Evolutionary conservation across 1,284 basidiomycete species (phyloP), one percentile per base, ranked within the genome.

Genomic region (Coriolopsis trogii): DNA sequence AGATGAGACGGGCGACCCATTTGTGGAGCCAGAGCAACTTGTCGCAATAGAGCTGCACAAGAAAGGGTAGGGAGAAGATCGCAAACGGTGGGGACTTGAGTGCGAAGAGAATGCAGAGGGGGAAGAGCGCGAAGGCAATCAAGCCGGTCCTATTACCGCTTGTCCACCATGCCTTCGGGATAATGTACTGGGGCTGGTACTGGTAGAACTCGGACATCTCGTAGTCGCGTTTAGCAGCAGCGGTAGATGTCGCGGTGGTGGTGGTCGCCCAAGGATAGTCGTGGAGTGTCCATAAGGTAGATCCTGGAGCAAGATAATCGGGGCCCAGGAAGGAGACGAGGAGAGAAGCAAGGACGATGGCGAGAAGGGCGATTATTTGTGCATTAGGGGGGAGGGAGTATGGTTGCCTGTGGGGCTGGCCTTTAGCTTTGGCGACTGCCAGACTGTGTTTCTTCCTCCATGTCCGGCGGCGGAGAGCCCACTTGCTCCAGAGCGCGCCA

Each of bases 1-100:
- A 95, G 29, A 93, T 77, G 33, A 94, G 71, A 48, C 89, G 76
- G 3, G 87, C 93, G 4, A 80, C 74, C 79, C 85, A 89, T 36
- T 82, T 81, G 71, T 92, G 91, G 10, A 91, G 71, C 67, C 82
- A 79, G 4, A 81, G 74, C 20, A 93, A 80, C 62, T 91, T 90
- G 73, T 95, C 92, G 60, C 89, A 87, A 60, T 85, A 81, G 28
- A 91, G 69, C 46, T 89, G 83, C 21, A 84, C 81, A 53, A 88
- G 76, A 55, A 81, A 81, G 0, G 84, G 80, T 21, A 87, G 74
- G n/a, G 91, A 83, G 61, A 93, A 82, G 38, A 93, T 63, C 42
- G 91, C 91, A 62, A 93, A 87, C 0, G 93, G 93, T 10, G 88
- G 85, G 3, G 88, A 78, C 68, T 93, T 94, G 67, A 94, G 78